A percentile compares a stretch with the other conserved stretches of the same genome.
Conservation (phyloP, 805 yeast genomes). For the Spathaspora sp. region DNA sequence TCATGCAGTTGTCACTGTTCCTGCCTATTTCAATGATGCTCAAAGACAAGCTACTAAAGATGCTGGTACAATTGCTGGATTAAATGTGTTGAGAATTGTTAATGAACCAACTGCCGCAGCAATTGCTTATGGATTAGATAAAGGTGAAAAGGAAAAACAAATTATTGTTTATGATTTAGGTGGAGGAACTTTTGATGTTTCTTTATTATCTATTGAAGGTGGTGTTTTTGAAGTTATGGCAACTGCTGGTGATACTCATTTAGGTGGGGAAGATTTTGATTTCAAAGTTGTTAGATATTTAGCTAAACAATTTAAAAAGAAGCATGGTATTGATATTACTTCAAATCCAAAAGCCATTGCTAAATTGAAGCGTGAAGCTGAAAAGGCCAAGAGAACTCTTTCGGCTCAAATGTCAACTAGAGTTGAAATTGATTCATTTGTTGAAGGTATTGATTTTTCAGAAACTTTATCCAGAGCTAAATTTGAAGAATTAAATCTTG, state of each 20-base stretch:
- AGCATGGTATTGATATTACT: slow-evolving; percentile 41
- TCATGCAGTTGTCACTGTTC: slow-evolving; percentile 94
- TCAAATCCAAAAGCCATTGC: slow-evolving; percentile 40
- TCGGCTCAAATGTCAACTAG: slow-evolving; percentile 42
- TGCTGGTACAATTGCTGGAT: slow-evolving; percentile 95
- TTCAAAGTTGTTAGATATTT: slow-evolving; percentile 42
- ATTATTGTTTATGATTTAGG: slow-evolving; percentile 47
- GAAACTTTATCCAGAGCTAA: slow-evolving; percentile 46
- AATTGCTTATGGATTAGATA: slow-evolving; percentile 56
- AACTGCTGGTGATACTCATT: slow-evolving; percentile 49
- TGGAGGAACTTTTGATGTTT: slow-evolving; percentile 72
- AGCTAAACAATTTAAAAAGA: slow-evolving; percentile 41
- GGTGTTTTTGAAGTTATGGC: slow-evolving; percentile 48
- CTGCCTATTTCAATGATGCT: slow-evolving; percentile 96
- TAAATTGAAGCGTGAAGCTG: slow-evolving; percentile 46
- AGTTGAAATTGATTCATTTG: slow-evolving; percentile 45
- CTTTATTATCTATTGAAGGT: slow-evolving; percentile 55
- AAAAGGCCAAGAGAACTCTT: slow-evolving; percentile 47
- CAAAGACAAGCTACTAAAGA: slow-evolving; percentile 98
- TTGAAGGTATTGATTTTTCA: slow-evolving; percentile 47
- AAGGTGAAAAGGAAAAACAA: slow-evolving; percentile 55
- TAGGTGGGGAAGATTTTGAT: slow-evolving; percentile 51
- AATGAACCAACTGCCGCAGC: slow-evolving; percentile 91
- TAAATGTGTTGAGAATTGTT: slow-evolving; percentile 90
- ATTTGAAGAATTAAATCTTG: slow-evolving; percentile 46